These are phyloP conservation scores for Abelmoschus esculentus DNA, from an alignment of 345 rosid species.

Conservation along the genomic window DNA sequence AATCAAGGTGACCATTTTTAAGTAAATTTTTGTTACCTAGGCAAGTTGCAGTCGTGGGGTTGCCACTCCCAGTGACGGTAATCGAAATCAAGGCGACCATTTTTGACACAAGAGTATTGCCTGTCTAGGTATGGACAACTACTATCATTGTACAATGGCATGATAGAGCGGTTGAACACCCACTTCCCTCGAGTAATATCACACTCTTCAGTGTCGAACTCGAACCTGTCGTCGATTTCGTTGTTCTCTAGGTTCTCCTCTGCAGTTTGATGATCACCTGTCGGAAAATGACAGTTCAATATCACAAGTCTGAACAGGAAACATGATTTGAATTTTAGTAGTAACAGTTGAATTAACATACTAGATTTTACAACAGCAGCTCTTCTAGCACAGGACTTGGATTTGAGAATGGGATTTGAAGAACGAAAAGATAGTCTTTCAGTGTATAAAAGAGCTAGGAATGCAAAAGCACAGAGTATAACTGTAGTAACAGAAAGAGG, in stretches of 20 bases:
- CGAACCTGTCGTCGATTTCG: conserved; percentile 70
- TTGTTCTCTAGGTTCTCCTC: conserved; percentile 23
- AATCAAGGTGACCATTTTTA: not conserved
- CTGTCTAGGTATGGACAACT: conserved; percentile 75
- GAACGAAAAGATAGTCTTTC: conserved; percentile 43
- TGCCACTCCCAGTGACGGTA: conserved; percentile 93
- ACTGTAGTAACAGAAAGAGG: conserved; percentile 45
- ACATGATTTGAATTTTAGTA: too few relatives aligned
- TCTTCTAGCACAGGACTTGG: conserved; percentile 47
- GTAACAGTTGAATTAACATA: conserved; percentile 22
- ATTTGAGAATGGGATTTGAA: conserved; percentile 35
- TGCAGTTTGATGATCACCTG: conserved; percentile 23
- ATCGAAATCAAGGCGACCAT: conserved; percentile 57
- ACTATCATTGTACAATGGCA: conserved; percentile 66
- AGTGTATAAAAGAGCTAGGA: conserved; percentile 53
- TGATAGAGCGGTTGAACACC: conserved; percentile 54
- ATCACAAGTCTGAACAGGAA: conserved; percentile 6
- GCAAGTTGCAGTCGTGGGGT: conserved; percentile 77
- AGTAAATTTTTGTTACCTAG: conserved; percentile 32
- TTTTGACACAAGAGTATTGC: conserved; percentile 68
- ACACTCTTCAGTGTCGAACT: conserved; percentile 85
- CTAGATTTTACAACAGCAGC: conserved; percentile 34
- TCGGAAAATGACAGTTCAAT: conserved; percentile 10
- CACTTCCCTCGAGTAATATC: conserved; percentile 63
- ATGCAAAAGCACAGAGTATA: conserved; percentile 40